Evolutionary conservation across 2,329 filamentous ascomycete species (phyloP), one percentile per base, ranked within the genome.

Genomic region (Aureobasidium sp.): DNA sequence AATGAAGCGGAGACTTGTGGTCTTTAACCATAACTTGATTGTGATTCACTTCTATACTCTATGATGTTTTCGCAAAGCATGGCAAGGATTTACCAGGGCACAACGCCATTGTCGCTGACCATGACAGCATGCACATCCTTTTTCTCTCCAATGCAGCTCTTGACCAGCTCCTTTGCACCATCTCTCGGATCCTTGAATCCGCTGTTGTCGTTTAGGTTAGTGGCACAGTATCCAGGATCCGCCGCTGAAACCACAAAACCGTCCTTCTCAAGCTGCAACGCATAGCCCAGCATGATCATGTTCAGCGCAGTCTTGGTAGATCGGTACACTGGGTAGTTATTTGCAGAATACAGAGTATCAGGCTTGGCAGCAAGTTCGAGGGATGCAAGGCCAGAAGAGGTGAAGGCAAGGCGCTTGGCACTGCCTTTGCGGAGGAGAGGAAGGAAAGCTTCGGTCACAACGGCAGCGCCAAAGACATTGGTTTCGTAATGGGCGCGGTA

Each of bases 131-230:
- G 69, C 3, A 71, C 68, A 10, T 69, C 65, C 32, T 69, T 65
- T 55, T 70, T 71, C 5, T 50, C 43, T 6, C 59, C 68, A 2
- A 63, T 56, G 6, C 64, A 66, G 17, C 63, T 65, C 41, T 63
- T 65, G 3, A 71, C 65, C 24, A 72, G 37, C 53, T 65, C 64
- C 61, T 69, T 69, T 1, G 69, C 70, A 36, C 71, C 70, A 32
- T 71, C 68, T 17, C 69, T 66, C 27, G 71, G 68, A 63, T 71
- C 68, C 47, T 68, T 69, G 29, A 63, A 61, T 1, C 70, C 71
- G 2, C 46, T 20, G 26, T 65, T 64, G 1, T 46, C 61, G 61
- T 72, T 71, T 39, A 72, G 53, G 48, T 69, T 68, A 17, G 69
- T 71, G 5, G 62, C 66, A 44, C 65, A 66, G 9, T 65, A 66